Base-by-base conservation (phyloP, 805 yeast species). In the Candida coleopterorum region DNA sequence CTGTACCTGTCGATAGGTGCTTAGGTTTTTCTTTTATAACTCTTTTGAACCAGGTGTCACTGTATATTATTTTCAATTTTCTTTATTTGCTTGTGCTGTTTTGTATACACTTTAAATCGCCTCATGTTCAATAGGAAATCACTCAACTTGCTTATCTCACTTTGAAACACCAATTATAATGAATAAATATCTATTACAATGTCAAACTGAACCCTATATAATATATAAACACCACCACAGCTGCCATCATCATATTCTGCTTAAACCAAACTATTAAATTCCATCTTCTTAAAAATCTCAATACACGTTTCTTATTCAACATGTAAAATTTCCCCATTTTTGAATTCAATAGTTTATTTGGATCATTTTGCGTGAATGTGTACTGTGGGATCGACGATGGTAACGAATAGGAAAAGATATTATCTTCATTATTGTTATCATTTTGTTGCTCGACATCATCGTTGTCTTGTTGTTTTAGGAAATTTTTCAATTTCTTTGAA, bases 381-480 rank as follows among this genome's bases (percentile, higher is more conserved):
- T 56, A 56, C 9, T 46, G 44, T 6, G 61, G 60, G 21, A 54
- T 44, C 20, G 30, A 4, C 9, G 36, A 15, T 4, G 36, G 36
- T 21, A 31, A 20, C 4, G 34, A 22, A 24, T 31, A 33, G 9
- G 24, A 9, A 15, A 11, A 15, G 11, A 6, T 24, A 27, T 21
- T 18, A 25, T 33, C 25, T 7, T 4, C 8, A 23, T 25, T 17
- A 7, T 8, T 15, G 4, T 44, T 46, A 4, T 44, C 46, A 12
- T 49, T 46, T n/a, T n/a, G n/a, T n/a, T n/a, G n/a, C n/a, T n/a
- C n/a, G n/a, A n/a, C n/a, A n/a, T n/a, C n/a, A n/a, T n/a, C n/a
- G n/a, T n/a, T n/a, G 10, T 61, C 67, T 39, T 59, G 65, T 24
- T 53, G 58, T 37, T 46, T 42, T 22, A 62, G 40, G 39, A 64